Evolutionary conservation across 441 rosid genomes (phyloP).

Genomic region (Croton laevigatus): DNA sequence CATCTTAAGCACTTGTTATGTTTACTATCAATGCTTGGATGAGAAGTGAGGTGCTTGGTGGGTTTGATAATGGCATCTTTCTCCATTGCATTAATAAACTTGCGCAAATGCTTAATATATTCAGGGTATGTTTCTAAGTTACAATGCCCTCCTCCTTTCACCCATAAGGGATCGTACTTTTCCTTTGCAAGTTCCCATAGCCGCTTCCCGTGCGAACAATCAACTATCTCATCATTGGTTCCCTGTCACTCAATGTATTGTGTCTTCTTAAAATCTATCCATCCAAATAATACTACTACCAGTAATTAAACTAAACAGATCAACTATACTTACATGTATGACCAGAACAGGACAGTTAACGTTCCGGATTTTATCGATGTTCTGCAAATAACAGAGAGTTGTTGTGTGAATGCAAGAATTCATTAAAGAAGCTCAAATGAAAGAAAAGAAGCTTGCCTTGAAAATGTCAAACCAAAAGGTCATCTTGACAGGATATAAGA

Average conservation of each 20-base stretch:
- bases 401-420: no score
- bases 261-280: no score
- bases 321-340: conserved; percentile 68
- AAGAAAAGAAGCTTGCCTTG: conserved; percentile 46
- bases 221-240: conserved; percentile 70
- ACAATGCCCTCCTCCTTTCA: conserved; percentile 73
- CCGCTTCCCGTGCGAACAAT: conserved; percentile 72
- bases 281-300: no score
- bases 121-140: conserved; percentile 67
- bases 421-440: not conserved
- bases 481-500: conserved; percentile 83
- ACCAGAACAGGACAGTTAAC: conserved; percentile 86
- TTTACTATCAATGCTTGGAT: conserved; percentile 55
- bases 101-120: conserved; percentile 58
- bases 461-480: conserved; percentile 93
- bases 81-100: conserved; percentile 63
- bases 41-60: conserved; percentile 42
- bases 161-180: conserved; percentile 80
- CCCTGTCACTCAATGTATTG: conserved; percentile 37
- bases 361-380: conserved; percentile 87
- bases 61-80: conserved; percentile 44
- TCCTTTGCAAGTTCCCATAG: conserved; percentile 68
- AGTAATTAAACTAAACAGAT: no score
- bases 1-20: conserved; percentile 80
- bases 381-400: conserved; percentile 47